phyloP scores from a whole-genome alignment of 331 rosid species.

The Malus hybrid region DNA sequence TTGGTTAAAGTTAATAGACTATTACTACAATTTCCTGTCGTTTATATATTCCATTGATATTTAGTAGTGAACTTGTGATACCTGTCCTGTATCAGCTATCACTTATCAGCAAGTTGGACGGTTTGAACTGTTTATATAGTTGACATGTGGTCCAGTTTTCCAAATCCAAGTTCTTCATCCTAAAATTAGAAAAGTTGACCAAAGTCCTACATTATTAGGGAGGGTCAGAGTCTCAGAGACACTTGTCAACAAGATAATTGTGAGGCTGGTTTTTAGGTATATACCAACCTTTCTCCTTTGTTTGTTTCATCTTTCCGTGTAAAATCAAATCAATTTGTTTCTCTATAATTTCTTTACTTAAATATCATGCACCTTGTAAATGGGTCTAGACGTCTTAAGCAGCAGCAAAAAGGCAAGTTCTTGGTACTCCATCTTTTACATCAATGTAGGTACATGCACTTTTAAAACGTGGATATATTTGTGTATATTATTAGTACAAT shows the following conservation, averaged over 20 bases:
- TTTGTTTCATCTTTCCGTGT: neutral
- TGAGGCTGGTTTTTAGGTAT: neutral
- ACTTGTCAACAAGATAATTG: neutral
- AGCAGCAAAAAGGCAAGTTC: too few species aligned
- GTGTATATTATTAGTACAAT: too few species aligned
- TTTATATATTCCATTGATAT: too few species aligned
- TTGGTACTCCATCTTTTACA: too few species aligned
- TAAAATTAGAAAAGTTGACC: neutral
- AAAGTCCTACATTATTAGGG: neutral
- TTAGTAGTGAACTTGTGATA: too few species aligned
- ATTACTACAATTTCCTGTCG: too few species aligned
- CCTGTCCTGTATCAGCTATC: too few species aligned
- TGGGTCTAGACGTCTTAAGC: too few species aligned
- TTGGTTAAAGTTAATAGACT: fast-evolving
- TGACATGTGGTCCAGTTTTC: neutral
- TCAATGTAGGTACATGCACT: too few species aligned
- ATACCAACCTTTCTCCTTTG: neutral
- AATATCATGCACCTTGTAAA: neutral
- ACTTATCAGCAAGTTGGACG: too few species aligned
- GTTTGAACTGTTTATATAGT: neutral
- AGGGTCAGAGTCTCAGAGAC: neutral
- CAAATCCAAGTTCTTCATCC: neutral
- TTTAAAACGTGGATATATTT: too few species aligned
- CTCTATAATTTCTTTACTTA: too few species aligned
- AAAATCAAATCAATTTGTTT: neutral